phyloP scores from a whole-genome alignment of 139 green algal species.

The Limnomonas spitsbergensis region DNA sequence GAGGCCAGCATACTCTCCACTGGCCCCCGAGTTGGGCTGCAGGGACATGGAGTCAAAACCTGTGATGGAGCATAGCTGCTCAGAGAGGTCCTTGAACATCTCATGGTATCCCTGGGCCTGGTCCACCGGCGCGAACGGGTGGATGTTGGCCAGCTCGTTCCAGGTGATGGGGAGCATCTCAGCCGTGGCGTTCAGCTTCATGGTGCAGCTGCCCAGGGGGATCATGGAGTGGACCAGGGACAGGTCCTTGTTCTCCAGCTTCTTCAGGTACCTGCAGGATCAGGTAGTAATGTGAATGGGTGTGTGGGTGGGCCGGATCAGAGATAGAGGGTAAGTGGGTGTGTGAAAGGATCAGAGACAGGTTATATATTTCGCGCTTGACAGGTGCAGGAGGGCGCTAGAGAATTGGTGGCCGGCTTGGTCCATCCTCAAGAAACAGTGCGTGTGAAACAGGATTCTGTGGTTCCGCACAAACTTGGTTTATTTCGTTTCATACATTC shows the following conservation, averaged over 20 bases:
- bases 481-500: too few relatives aligned
- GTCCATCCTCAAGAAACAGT: too few relatives aligned
- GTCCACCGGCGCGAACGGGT: conserved; percentile 90
- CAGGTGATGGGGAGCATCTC: conserved; percentile 99
- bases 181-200: conserved; percentile 98
- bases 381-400: too few relatives aligned
- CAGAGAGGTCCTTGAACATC: conserved; percentile 92
- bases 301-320: not conserved
- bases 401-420: too few relatives aligned
- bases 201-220: conserved; percentile 95
- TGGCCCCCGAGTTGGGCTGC: conserved; percentile 95
- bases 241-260: conserved; percentile 95
- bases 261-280: conserved; percentile 80
- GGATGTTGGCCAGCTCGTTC: conserved; percentile 93
- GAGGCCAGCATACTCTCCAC: conserved; percentile 96
- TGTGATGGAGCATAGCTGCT: conserved; percentile 93
- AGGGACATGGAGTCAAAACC: conserved; percentile 95
- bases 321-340: not conserved
- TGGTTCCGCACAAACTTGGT: too few relatives aligned
- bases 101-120: conserved; percentile 87
- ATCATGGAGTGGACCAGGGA: conserved; percentile 97
- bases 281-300: not conserved
- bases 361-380: not conserved
- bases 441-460: too few relatives aligned
- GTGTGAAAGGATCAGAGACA: conserved; percentile 5